Evolutionary conservation across 169 alveolate genomes (phyloP).

Genomic region (Theileria luwenshuni): DNA sequence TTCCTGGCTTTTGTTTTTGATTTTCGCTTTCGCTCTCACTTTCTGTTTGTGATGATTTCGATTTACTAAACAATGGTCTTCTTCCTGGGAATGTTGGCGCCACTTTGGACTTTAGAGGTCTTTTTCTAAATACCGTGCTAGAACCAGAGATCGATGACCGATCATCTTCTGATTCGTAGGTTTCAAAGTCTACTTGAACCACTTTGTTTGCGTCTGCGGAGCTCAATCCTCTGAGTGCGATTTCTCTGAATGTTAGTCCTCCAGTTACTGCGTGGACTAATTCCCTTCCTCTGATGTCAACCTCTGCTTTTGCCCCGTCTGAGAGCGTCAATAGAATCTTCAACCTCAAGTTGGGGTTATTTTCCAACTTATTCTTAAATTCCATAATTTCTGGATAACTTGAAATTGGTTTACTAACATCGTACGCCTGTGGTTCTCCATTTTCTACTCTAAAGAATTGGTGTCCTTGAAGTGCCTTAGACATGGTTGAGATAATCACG

Average conservation of each 20-base stretch:
- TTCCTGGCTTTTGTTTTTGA: too few relatives aligned
- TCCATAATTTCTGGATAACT: slow-evolving; percentile 21
- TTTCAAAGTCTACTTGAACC: slow-evolving; percentile 40
- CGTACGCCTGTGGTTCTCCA: slow-evolving; percentile 21
- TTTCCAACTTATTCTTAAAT: slow-evolving; percentile 30
- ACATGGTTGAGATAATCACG: slow-evolving; percentile 51
- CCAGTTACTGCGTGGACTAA: slow-evolving; percentile 65
- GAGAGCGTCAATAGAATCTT: slow-evolving; percentile 36
- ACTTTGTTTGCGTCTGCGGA: slow-evolving; percentile 60
- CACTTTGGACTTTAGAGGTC: background rate
- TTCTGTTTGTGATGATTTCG: too few relatives aligned
- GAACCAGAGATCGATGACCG: too few relatives aligned
- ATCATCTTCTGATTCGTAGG: slow-evolving; percentile 19
- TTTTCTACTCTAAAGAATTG: slow-evolving; percentile 46
- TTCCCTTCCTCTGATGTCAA: slow-evolving; percentile 44
- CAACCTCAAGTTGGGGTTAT: slow-evolving; percentile 38
- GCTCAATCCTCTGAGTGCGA: slow-evolving; percentile 58
- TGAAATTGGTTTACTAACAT: slow-evolving; percentile 44
- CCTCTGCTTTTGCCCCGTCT: slow-evolving; percentile 42
- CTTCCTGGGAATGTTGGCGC: too few relatives aligned
- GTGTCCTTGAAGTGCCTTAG: slow-evolving; percentile 63
- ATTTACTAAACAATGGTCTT: too few relatives aligned
- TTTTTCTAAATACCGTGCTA: too few relatives aligned
- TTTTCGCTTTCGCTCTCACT: too few relatives aligned
- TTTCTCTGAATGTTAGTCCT: slow-evolving; percentile 55